Evolutionary conservation across 257 asterid species (phyloP).

Genomic region (Mitragyna speciosa): DNA sequence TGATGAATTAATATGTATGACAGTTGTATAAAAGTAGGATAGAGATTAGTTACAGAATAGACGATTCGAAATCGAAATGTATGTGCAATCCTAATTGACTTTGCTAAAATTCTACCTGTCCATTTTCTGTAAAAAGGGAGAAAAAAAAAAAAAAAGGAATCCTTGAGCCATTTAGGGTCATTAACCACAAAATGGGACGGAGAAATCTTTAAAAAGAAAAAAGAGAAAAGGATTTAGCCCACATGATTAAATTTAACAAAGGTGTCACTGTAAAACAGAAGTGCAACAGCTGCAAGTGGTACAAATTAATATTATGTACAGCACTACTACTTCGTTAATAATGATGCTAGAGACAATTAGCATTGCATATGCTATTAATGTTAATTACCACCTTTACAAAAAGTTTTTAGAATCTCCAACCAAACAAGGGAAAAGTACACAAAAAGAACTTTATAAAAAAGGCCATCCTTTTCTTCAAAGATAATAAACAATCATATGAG

Average conservation of each 20-base stretch:
- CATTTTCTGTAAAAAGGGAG: too few species aligned
- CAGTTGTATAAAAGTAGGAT: too few species aligned
- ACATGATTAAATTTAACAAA: not conserved
- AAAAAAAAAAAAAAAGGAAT: too few species aligned
- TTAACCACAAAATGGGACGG: not conserved
- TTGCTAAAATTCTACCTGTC: too few species aligned
- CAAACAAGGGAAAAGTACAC: conserved; percentile 12
- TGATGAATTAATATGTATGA: too few species aligned
- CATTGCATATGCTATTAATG: not conserved
- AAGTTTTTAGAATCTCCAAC: conserved; percentile 14
- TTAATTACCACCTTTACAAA: not conserved
- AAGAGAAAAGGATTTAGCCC: not conserved
- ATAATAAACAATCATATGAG: not conserved
- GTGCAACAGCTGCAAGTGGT: not conserved
- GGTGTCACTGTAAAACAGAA: not conserved
- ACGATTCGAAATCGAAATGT: too few species aligned
- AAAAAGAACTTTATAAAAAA: conserved; percentile 9
- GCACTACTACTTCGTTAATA: not conserved
- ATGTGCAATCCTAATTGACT: too few species aligned
- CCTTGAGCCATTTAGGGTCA: too few species aligned
- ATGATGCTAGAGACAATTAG: not conserved
- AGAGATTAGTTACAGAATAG: too few species aligned
- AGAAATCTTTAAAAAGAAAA: not conserved
- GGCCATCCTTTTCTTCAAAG: conserved; percentile 1
- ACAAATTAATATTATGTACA: not conserved